A percentile compares a stretch with the other conserved stretches of the same genome.
These are phyloP conservation scores for Chaetothyriales sp. DNA, from an alignment of 2,329 filamentous ascomycete genomes.

Conservation along the genomic window DNA sequence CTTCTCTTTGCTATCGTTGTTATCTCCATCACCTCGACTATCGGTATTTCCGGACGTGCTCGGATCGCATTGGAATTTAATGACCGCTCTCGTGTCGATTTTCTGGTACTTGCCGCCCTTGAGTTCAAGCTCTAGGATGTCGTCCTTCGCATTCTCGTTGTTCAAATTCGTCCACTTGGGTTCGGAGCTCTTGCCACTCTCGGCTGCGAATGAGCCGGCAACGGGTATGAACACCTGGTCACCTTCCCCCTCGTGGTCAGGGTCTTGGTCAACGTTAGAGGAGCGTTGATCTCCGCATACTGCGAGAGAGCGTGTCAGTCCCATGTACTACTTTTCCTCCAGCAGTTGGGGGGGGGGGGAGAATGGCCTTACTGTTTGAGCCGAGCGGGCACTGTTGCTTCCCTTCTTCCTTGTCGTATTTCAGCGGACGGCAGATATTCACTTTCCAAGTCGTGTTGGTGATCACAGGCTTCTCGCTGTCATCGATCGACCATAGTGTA, in stretches of 20 bases:
- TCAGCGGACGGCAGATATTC: conserved; percentile 57
- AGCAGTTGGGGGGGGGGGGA: too few relatives aligned
- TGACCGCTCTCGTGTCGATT: conserved; percentile 54
- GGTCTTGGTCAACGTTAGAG: conserved; percentile 15
- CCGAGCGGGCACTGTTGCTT: conserved; percentile 51
- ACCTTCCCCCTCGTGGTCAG: conserved; percentile 16
- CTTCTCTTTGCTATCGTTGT: conserved; percentile 8
- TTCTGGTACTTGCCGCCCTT: conserved; percentile 39
- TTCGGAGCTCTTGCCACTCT: conserved; percentile 44
- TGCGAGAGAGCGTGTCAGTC: conserved; percentile 3
- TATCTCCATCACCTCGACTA: conserved; percentile 28
- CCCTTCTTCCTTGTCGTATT: conserved; percentile 44
- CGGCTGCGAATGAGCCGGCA: conserved; percentile 19
- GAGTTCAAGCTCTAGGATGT: conserved; percentile 58
- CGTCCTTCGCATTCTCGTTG: conserved; percentile 47
- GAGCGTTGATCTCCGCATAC: conserved; percentile 15
- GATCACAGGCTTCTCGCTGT: conserved; percentile 20
- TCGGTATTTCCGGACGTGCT: conserved; percentile 50
- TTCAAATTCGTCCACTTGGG: conserved; percentile 52
- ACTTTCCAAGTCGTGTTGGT: conserved; percentile 69
- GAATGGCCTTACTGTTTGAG: conserved; percentile 45
- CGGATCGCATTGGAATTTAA: conserved; percentile 72
- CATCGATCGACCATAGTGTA: conserved; percentile 11
- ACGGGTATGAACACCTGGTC: conserved; percentile 20
- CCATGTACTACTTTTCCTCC: conserved; percentile 5